Percentiles rank a stretch among this genome's conserved stretches.
Evolutionary conservation across 108 stramenopile genomes (phyloP).

Genomic region (Fragilaria crotonensis): DNA sequence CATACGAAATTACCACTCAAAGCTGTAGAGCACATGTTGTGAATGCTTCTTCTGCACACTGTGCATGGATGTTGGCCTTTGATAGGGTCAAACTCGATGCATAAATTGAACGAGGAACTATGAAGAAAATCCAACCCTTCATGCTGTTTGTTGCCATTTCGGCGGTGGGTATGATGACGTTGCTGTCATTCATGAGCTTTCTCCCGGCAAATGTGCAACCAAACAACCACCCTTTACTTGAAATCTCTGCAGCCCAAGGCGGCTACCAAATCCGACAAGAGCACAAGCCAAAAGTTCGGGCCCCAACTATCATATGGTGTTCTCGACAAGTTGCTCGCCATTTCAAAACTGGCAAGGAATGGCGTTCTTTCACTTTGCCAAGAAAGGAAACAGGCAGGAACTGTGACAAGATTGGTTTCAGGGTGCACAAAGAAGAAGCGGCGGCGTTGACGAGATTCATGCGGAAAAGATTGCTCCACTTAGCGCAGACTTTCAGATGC

Average conservation of each 20-base stretch:
- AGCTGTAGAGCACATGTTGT: no score
- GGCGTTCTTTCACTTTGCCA: constrained; percentile 62
- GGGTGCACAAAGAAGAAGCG: constrained; percentile 33
- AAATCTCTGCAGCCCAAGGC: not conserved
- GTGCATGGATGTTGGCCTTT: no score
- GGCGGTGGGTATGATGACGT: not conserved
- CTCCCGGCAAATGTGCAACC: not conserved
- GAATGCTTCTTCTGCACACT: no score
- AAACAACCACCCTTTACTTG: not conserved
- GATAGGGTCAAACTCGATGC: no score
- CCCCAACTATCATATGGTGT: constrained; percentile 18
- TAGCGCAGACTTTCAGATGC: constrained; percentile 36
- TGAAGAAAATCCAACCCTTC: no score
- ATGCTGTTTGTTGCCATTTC: not conserved
- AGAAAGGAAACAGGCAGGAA: constrained; percentile 59
- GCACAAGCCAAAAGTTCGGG: not conserved
- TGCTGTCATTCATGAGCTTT: not conserved
- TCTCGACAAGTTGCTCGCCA: constrained; percentile 20
- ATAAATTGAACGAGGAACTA: no score
- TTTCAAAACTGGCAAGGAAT: constrained; percentile 80
- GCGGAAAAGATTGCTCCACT: constrained; percentile 22
- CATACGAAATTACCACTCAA: no score
- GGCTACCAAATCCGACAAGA: not conserved
- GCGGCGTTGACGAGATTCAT: constrained; percentile 16
- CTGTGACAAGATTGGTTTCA: constrained; percentile 79